phyloP scores from a whole-genome alignment of 768 basidiomycete species.

The Kwoniella sp. region DNA sequence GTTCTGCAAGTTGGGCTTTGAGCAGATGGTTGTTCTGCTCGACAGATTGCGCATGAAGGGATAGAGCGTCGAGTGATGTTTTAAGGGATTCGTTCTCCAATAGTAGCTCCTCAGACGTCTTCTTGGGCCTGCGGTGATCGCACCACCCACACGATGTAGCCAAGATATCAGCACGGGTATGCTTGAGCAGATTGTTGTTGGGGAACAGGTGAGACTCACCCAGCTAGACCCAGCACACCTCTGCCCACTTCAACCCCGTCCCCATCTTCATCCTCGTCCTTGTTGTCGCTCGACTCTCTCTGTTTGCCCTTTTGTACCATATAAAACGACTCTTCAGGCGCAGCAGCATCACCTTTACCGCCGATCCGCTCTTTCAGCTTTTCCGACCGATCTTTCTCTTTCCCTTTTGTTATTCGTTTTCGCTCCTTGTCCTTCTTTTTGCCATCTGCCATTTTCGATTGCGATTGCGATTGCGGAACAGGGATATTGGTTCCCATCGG shows the following conservation, averaged over 20 bases:
- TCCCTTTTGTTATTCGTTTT: constrained; percentile 10
- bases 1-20: constrained; percentile 31
- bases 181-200: too few relatives aligned
- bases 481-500: constrained; percentile 25
- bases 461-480: constrained; percentile 1
- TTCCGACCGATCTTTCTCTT: constrained; percentile 14
- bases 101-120: constrained; percentile 52
- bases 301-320: constrained; percentile 21
- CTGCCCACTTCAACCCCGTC: background rate
- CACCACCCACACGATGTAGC: too few relatives aligned
- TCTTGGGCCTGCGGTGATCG: constrained; percentile 19
- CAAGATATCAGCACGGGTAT: too few relatives aligned
- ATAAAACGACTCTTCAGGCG: constrained; percentile 34
- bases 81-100: constrained; percentile 52
- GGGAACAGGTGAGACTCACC: background rate
- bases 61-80: constrained; percentile 48
- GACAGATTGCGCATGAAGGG: constrained; percentile 41
- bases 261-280: background rate
- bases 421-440: constrained; percentile 11
- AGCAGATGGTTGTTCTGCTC: constrained; percentile 38
- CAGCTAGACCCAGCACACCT: background rate
- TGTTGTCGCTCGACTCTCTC: background rate
- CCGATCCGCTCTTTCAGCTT: constrained; percentile 11
- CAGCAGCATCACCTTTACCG: background rate
- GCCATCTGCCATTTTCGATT: background rate